Evolutionary conservation across 148 eudicot genomes (phyloP).

Genomic region (Vaccinium myrtillus): DNA sequence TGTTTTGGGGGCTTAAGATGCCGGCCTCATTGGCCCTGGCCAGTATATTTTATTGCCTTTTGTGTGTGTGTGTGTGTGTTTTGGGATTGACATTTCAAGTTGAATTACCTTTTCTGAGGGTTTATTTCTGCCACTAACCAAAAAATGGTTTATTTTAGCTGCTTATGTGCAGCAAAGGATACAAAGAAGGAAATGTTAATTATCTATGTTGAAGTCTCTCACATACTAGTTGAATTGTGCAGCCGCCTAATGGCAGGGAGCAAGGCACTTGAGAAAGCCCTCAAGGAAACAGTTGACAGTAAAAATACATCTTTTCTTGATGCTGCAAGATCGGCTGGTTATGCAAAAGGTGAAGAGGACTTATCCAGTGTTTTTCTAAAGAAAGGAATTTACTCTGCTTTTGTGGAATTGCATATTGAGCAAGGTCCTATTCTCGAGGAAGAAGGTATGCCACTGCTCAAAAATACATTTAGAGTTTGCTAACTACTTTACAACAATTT

Average conservation of each 20-base stretch:
- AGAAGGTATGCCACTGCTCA: conserved; percentile 51
- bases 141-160: conserved; percentile 1
- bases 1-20: too few species aligned
- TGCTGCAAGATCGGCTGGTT: conserved; percentile 84
- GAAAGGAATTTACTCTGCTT: conserved; percentile 69
- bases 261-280: conserved; percentile 57
- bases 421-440: conserved; percentile 94
- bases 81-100: background rate
- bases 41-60: background rate
- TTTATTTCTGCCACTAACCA: background rate
- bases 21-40: too few species aligned
- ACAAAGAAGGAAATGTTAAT: background rate
- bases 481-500: background rate
- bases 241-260: conserved; percentile 96
- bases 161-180: conserved; percentile 10
- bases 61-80: background rate
- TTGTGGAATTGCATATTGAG: conserved; percentile 93
- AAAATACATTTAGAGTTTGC: background rate
- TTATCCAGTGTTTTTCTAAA: conserved; percentile 55
- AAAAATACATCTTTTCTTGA: conserved; percentile 70
- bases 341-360: conserved; percentile 49
- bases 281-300: conserved; percentile 67
- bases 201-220: conserved; percentile 11
- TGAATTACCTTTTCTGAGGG: background rate
- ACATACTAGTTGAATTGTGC: conserved; percentile 25